Evolutionary conservation across 2,329 filamentous ascomycete species (phyloP).

Genomic region (Curvularia sp.): DNA sequence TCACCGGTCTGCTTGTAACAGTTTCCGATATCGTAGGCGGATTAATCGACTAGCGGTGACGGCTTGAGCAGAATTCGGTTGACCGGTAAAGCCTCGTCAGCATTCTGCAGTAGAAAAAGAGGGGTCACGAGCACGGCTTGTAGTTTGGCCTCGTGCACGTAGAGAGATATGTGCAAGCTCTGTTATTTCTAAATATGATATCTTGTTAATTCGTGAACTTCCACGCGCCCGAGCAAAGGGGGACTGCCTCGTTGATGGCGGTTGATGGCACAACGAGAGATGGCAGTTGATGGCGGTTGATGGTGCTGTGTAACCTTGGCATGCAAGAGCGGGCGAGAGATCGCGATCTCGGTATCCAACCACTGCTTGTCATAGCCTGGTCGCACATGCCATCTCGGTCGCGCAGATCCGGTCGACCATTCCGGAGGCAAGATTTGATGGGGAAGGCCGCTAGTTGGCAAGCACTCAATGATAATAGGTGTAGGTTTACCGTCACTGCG

Average conservation of each 20-base stretch:
- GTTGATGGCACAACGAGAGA: neutral
- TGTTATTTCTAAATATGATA: neutral
- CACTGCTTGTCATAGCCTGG: neutral
- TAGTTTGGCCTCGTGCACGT: neutral
- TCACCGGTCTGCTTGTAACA: neutral
- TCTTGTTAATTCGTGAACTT: no score
- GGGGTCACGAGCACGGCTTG: neutral
- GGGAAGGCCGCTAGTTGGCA: neutral
- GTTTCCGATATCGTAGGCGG: neutral
- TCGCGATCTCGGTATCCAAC: neutral
- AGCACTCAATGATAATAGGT: neutral
- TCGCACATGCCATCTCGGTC: neutral
- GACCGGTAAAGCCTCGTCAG: conserved; percentile 1
- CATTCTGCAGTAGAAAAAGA: neutral
- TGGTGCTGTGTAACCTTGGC: neutral
- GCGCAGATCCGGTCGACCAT: neutral
- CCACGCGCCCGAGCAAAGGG: neutral
- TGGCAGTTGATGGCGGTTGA: neutral
- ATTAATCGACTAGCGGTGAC: neutral
- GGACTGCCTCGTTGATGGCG: neutral
- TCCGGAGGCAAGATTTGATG: neutral
- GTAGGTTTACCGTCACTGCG: neutral
- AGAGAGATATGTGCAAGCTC: neutral
- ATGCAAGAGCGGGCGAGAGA: neutral
- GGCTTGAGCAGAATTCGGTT: neutral